Percentiles rank a stretch among this genome's conserved stretches.
Conservation (phyloP, 2,329 filamentous ascomycete genomes). For the Verticillium nubilum region DNA sequence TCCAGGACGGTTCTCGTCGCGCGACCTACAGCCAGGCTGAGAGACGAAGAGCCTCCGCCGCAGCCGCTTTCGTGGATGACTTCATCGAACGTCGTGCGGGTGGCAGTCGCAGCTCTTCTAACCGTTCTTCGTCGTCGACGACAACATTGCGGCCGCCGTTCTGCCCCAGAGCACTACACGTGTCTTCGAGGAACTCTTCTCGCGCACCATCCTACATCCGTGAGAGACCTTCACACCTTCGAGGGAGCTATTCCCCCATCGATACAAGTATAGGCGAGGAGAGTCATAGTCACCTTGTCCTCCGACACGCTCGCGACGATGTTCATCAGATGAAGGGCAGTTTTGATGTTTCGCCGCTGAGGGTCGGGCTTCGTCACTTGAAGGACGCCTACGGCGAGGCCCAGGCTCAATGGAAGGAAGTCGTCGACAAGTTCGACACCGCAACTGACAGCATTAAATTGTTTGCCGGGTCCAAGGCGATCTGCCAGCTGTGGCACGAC, state of each 20-base stretch:
- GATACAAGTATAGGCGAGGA: no score
- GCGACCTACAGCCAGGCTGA: neutral
- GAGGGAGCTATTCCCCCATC: neutral
- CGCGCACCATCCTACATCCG: neutral
- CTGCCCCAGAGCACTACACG: neutral
- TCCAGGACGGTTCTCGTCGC: neutral
- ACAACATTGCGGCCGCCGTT: neutral
- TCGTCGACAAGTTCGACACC: slow-evolving; percentile 15
- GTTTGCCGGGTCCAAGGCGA: slow-evolving; percentile 14
- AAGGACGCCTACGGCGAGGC: slow-evolving; percentile 17
- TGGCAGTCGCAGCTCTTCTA: neutral
- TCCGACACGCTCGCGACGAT: neutral
- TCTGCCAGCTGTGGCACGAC: slow-evolving; percentile 21
- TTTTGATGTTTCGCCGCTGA: neutral
- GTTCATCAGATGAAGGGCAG: neutral
- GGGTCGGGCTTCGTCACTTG: slow-evolving; percentile 13
- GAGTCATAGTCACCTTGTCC: neutral
- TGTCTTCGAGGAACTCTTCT: neutral
- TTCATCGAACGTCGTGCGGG: neutral
- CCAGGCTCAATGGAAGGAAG: slow-evolving; percentile 14
- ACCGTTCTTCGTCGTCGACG: neutral
- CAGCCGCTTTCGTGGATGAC: neutral
- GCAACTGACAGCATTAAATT: slow-evolving; percentile 16
- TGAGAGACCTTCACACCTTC: neutral
- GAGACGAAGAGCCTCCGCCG: neutral